Base-by-base conservation (phyloP, 2,329 filamentous ascomycete genomes). In the Botryotinia globosa region DNA sequence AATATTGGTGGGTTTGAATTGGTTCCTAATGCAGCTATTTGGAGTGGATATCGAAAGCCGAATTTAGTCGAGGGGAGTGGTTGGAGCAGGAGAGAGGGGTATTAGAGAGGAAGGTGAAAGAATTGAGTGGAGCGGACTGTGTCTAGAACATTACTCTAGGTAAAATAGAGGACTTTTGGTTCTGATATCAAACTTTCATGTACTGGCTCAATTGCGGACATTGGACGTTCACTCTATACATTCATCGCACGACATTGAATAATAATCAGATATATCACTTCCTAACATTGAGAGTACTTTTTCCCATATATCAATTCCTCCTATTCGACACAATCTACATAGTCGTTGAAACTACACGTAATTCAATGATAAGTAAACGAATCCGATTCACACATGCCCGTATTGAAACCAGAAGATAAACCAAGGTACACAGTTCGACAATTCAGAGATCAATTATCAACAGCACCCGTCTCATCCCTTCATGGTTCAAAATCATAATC, bases 1-100 rank as follows among this genome's bases (percentile, higher is more conserved):
- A 65, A n/a, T 6, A 37, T 65, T 37, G 63, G 44, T n/a, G 44
- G 63, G 1, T 48, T 65, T 37, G 63, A 65, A 6, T 65, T 65
- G 22, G 22, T 48, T 48, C 22, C 44, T 2, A 65, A 65, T 48
- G 63, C 63, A 25, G 34, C 20, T 12, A 65, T 65, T 34, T 51
- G 63, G 44, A 66, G 63, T 66, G 63, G 63, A 16, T 51, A 66
- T 37, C 63, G 45, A 10, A 48, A 37, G 32, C 63, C 63, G 14
- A 34, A 20, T 37, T 51, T 66, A 10, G 29, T 66, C 29, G 44
- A 66, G 8, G 63, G 90, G 22, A 29, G 42, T 10, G 32, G 3
- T 9, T 65, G 63, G 63, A 37, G 29, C 10, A 32, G 45, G 44
- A 48, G 63, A 22, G 12, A 16, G 44, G 29, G 44, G 12, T 65